These are phyloP conservation scores for Boletus smithii DNA, from an alignment of 1,284 basidiomycete genomes.

Conservation along the genomic window DNA sequence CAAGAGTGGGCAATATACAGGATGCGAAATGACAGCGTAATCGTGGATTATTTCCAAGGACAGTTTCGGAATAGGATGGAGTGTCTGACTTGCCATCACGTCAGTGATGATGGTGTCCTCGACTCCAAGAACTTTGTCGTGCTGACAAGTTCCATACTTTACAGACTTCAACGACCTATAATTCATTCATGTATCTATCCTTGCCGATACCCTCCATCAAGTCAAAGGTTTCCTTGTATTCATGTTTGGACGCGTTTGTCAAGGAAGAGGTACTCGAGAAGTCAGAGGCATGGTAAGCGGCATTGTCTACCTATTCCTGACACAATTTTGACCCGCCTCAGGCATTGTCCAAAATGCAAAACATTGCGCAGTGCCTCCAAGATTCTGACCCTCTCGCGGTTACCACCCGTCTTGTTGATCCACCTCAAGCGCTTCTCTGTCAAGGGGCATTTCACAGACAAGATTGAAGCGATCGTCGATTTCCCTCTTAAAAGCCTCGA, in stretches of 20 bases:
- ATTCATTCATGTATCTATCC: constrained; percentile 95
- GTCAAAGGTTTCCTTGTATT: constrained; percentile 70
- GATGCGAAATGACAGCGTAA: constrained; percentile 87
- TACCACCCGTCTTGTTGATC: constrained; percentile 92
- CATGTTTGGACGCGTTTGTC: constrained; percentile 90
- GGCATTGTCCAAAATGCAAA: constrained; percentile 91
- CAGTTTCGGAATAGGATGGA: constrained; percentile 91
- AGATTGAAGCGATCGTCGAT: constrained; percentile 86
- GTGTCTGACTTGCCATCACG: constrained; percentile 89
- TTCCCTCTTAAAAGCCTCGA: constrained; percentile 86
- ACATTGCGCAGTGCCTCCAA: constrained; percentile 71
- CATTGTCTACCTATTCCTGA: constrained; percentile 3
- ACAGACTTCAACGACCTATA: constrained; percentile 96
- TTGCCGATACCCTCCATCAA: constrained; percentile 79
- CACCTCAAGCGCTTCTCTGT: constrained; percentile 96
- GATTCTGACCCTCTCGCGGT: constrained; percentile 78
- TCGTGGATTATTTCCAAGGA: constrained; percentile 97
- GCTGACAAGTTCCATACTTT: constrained; percentile 9
- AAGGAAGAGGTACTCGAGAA: constrained; percentile 90
- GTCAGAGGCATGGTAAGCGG: constrained; percentile 85
- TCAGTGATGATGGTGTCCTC: constrained; percentile 41
- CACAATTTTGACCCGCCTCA: constrained; percentile 30
- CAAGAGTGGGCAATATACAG: constrained; percentile 93
- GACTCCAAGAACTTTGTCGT: constrained; percentile 2
- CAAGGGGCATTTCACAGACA: constrained; percentile 92